Evolutionary conservation across 106 monocot species (phyloP).

Genomic region (Dendrobium catenatum): DNA sequence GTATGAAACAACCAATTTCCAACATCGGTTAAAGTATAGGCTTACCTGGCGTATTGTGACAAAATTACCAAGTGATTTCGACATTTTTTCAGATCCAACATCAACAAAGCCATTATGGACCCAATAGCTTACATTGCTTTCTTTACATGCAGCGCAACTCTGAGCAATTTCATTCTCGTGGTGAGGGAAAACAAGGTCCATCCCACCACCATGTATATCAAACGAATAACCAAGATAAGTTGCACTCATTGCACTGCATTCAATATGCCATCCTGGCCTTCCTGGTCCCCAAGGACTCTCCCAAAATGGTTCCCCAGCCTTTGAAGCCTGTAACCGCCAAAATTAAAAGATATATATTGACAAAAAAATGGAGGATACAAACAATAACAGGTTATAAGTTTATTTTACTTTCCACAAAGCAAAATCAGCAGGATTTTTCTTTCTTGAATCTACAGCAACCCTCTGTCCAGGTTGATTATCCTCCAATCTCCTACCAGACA

Average conservation of each 20-base stretch:
- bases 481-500: constrained; percentile 86
- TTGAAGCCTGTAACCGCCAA: constrained; percentile 49
- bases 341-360: background rate
- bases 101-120: constrained; percentile 96
- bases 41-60: constrained; percentile 82
- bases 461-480: constrained; percentile 91
- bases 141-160: constrained; percentile 80
- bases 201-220: constrained; percentile 98
- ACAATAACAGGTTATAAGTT: background rate
- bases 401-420: constrained; percentile 89
- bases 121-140: constrained; percentile 73
- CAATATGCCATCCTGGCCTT: constrained; percentile 99
- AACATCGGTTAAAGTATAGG: background rate
- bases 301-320: constrained; percentile 86
- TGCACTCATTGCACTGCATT: constrained; percentile 98
- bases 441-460: constrained; percentile 81
- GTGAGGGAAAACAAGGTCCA: constrained; percentile 94
- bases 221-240: constrained; percentile 80
- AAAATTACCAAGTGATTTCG: constrained; percentile 88
- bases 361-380: background rate
- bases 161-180: constrained; percentile 99
- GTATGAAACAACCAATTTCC: background rate
- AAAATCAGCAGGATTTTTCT: constrained; percentile 97
- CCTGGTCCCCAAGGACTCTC: constrained; percentile 97
- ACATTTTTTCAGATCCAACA: constrained; percentile 87